Conservation (phyloP, 148 eudicot species). For the Vaccinium vitisidaea region DNA sequence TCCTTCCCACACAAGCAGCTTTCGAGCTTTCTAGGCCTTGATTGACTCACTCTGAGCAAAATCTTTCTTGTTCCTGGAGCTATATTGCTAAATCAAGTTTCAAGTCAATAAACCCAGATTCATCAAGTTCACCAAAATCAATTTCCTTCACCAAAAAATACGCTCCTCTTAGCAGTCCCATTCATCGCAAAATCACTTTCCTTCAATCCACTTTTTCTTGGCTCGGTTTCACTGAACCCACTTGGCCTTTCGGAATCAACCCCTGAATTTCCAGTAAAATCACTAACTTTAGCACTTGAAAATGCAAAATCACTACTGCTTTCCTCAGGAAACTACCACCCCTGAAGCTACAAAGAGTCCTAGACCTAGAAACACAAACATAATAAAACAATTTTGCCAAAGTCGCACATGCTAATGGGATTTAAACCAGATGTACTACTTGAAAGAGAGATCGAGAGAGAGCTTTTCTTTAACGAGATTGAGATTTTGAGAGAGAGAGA, state of each 20-base stretch:
- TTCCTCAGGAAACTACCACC: constrained; percentile 41
- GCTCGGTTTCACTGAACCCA: constrained; percentile 64
- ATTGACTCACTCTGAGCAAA: too few relatives aligned
- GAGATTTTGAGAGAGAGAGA: too few relatives aligned
- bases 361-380: constrained; percentile 63
- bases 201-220: constrained; percentile 40
- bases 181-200: not conserved
- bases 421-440: too few relatives aligned
- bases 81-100: constrained; percentile 17
- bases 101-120: constrained; percentile 69
- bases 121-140: constrained; percentile 58
- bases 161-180: not conserved
- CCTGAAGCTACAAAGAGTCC: constrained; percentile 76
- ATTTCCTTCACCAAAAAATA: constrained; percentile 43
- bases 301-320: constrained; percentile 41
- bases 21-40: too few relatives aligned
- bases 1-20: too few relatives aligned
- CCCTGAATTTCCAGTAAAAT: constrained; percentile 50
- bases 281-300: constrained; percentile 67
- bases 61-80: too few relatives aligned
- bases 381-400: not conserved
- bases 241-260: constrained; percentile 49
- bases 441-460: too few relatives aligned
- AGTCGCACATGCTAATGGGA: too few relatives aligned
- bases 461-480: too few relatives aligned